A percentile compares a stretch with the other conserved stretches of the same genome.
These are phyloP conservation scores for Epichloe baconii DNA, from an alignment of 2,329 filamentous ascomycete species.

Conservation along the genomic window DNA sequence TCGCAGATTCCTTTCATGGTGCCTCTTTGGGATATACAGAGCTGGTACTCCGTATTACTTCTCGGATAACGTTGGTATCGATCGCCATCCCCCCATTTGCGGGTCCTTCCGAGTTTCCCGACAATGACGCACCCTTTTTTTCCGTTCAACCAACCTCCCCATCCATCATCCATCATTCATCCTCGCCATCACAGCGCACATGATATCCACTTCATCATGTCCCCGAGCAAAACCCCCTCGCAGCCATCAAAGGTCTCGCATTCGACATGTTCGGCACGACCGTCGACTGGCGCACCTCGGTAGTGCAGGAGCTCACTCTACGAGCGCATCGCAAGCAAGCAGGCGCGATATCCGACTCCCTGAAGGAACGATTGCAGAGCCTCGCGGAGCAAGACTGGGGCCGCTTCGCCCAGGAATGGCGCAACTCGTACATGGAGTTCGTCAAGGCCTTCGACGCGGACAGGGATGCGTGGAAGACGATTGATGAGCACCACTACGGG, in stretches of 20 bases:
- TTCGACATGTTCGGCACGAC: conserved; percentile 74
- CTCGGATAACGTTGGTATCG: no score
- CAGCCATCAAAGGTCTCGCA: conserved; percentile 42
- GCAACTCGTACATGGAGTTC: conserved; percentile 49
- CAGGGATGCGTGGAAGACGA: conserved; percentile 45
- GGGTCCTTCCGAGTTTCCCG: no score
- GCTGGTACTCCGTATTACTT: no score
- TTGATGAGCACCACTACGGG: conserved; percentile 59
- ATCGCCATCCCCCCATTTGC: no score
- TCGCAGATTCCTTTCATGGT: no score
- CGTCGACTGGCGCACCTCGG: conserved; percentile 62
- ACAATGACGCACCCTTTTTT: no score
- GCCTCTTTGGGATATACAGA: no score
- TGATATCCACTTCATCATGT: not conserved
- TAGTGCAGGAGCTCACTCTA: conserved; percentile 44
- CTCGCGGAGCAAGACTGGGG: conserved; percentile 48
- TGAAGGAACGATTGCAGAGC: conserved; percentile 33
- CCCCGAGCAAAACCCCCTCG: conserved; percentile 7
- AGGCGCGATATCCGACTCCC: conserved; percentile 32
- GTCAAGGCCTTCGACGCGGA: conserved; percentile 37
- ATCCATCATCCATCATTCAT: no score
- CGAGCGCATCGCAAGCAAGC: conserved; percentile 34
- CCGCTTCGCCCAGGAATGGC: conserved; percentile 58
- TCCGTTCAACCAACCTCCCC: no score
- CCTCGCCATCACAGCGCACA: no score